Base-by-base conservation (phyloP, 345 rosid species). In the Syzygium oleosum region DNA sequence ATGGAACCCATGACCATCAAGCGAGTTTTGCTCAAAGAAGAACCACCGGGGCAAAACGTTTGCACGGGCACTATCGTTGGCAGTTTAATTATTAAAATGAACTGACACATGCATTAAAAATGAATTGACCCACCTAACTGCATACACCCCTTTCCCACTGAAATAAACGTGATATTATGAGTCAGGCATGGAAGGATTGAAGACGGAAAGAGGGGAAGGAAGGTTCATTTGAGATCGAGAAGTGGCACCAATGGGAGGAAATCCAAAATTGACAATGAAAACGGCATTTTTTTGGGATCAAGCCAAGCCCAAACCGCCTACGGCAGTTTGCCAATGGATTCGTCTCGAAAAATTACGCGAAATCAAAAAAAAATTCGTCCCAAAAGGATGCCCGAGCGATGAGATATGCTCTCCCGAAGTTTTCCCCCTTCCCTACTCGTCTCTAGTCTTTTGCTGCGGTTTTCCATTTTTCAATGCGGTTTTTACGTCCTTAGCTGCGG, bases 31-130 rank as follows among this genome's bases (percentile, higher is more conserved):
- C 27, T 56, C 0, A 21, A 4, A 10, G 25, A 11, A 22, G 9
- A 4, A 22, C 59, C 59, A 22, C 10, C 1, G 27, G 12, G 59
- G 59, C 59, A 8, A 8, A 56, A 22, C 12, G 25, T 23, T 8
- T 4, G 25, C 19, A 55, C 1, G 4, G 10, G 21, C 10, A 1
- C 21, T 9, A 10, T 11, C 1, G 5, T 19, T 2, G 8, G 11
- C 27, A 56, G 27, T 56, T 56, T 22, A 56, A 56, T 56, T 38
- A 4, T 38, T 38, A 38, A 38, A 38, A 3, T 21, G 0, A 56
- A 21, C 22, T 56, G 12, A 17, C 58, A 56, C 12, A 22, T 10
- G 8, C 19, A 56, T 1, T 3, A 21, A 56, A 22, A 21, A 8
- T 56, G 19, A 56, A 22, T 21, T 25, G 59, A 22, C 59, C 59